Percentiles rank a stretch among this genome's conserved stretches.
Evolutionary conservation across 345 rosid species (phyloP).

Genomic region (Mercurialis annua): DNA sequence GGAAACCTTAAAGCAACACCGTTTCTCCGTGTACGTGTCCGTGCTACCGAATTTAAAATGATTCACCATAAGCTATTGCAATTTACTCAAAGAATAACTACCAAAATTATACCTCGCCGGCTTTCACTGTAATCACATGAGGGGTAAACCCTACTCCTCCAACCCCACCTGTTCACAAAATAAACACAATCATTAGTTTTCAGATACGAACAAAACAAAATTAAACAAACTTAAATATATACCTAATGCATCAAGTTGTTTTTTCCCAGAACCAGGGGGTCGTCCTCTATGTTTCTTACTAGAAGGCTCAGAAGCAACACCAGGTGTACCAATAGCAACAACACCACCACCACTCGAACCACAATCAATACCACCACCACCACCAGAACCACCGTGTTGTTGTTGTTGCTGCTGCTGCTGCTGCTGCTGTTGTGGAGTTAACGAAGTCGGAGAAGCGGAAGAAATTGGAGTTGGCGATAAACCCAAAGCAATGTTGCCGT

Average conservation of each 20-base stretch:
- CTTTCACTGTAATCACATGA: conserved; percentile 76
- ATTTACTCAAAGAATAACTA: background rate
- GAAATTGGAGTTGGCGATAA: conserved; percentile 56
- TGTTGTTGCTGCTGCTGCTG: too few relatives aligned
- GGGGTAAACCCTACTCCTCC: conserved; percentile 97
- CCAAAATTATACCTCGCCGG: conserved; percentile 66
- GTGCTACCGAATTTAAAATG: too few relatives aligned
- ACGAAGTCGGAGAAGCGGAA: conserved; percentile 51
- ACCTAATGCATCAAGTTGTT: conserved; percentile 95
- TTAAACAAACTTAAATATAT: background rate
- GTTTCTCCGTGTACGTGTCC: too few relatives aligned
- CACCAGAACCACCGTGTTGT: conserved; percentile 38
- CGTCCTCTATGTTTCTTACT: conserved; percentile 74
- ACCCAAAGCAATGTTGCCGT: conserved; percentile 78
- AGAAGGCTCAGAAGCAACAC: conserved; percentile 43
- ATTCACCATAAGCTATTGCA: background rate
- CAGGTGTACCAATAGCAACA: conserved; percentile 33
- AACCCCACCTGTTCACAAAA: conserved; percentile 44
- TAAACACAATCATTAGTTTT: background rate
- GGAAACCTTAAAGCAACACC: too few relatives aligned
- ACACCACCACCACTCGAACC: conserved; percentile 33
- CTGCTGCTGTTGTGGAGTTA: too few relatives aligned
- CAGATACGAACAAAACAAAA: background rate
- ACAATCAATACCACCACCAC: conserved; percentile 31
- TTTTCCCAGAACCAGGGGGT: conserved; percentile 92